Percentiles rank a stretch among this genome's conserved stretches.
phyloP scores from a whole-genome alignment of 257 asterid species.

The Fraxinus anomala region DNA sequence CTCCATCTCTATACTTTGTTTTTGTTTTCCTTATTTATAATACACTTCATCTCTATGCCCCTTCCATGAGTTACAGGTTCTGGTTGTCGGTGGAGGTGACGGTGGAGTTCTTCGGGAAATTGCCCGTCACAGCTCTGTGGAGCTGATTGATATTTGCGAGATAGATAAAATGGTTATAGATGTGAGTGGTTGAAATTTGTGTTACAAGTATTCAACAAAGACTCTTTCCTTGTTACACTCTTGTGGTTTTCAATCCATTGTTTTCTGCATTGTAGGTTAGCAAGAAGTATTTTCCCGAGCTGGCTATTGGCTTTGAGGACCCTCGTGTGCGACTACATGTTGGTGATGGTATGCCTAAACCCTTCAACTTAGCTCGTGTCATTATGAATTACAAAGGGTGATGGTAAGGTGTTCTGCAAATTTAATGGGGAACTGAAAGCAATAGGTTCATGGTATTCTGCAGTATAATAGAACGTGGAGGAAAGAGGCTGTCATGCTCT shows the following conservation, averaged over 20 bases:
- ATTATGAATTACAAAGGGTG: slow-evolving; percentile 7
- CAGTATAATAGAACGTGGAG: neutral
- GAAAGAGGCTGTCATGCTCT: neutral
- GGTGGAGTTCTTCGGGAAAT: slow-evolving; percentile 98
- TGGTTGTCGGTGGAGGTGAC: slow-evolving; percentile 99
- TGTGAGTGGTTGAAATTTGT: slow-evolving; percentile 50
- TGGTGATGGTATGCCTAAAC: slow-evolving; percentile 74
- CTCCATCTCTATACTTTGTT: too few relatives aligned
- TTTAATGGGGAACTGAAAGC: slow-evolving; percentile 1
- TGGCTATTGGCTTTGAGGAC: slow-evolving; percentile 95
- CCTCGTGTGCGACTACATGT: slow-evolving; percentile 92
- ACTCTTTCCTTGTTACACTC: slow-evolving; percentile 15
- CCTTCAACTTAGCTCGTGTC: slow-evolving; percentile 7
- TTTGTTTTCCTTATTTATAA: neutral
- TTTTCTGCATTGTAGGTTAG: slow-evolving; percentile 64
- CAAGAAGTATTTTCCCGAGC: slow-evolving; percentile 82
- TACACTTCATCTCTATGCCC: neutral
- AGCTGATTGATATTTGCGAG: slow-evolving; percentile 89
- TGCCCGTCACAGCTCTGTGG: slow-evolving; percentile 89
- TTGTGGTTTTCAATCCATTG: slow-evolving; percentile 6
- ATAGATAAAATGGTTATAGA: slow-evolving; percentile 96
- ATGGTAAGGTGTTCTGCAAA: neutral
- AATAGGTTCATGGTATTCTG: neutral
- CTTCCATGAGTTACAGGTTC: slow-evolving; percentile 60
- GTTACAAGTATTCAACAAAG: neutral